These are phyloP conservation scores for Austroboletus eburneus DNA, from an alignment of 768 basidiomycete genomes.

Conservation along the genomic window DNA sequence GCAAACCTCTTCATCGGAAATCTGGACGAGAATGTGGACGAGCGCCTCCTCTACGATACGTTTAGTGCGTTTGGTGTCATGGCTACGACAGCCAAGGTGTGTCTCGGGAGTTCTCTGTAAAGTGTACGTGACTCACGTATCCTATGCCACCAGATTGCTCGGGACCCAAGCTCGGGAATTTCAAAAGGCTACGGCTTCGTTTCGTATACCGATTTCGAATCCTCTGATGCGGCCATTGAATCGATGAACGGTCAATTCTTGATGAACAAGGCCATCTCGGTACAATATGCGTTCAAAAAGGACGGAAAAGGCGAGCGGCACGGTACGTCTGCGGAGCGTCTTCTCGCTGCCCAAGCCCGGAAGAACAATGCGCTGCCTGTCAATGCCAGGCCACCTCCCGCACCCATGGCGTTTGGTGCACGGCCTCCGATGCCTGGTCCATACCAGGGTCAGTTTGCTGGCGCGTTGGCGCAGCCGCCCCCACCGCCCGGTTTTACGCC, in stretches of 20 bases:
- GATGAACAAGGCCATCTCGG: conserved; percentile 96
- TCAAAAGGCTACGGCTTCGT: conserved; percentile 99
- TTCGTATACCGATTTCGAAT: conserved; percentile 95
- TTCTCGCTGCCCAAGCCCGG: conserved; percentile 91
- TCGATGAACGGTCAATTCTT: conserved; percentile 97
- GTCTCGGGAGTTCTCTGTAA: conserved; percentile 8
- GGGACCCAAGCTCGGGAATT: conserved; percentile 76
- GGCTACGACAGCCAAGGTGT: conserved; percentile 83
- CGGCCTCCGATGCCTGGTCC: conserved; percentile 66
- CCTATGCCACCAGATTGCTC: conserved; percentile 63
- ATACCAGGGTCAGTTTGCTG: conserved; percentile 92
- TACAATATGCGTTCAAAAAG: conserved; percentile 99
- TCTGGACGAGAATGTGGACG: conserved; percentile 93
- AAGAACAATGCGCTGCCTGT: conserved; percentile 91
- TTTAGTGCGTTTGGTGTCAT: conserved; percentile 94
- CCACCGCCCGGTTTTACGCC: conserved; percentile 78
- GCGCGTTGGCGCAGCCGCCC: conserved; percentile 75
- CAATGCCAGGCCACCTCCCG: conserved; percentile 68
- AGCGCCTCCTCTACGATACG: conserved; percentile 87
- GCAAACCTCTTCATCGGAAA: conserved; percentile 97
- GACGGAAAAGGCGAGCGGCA: conserved; percentile 98
- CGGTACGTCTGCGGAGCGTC: conserved; percentile 93
- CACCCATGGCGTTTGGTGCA: conserved; percentile 67
- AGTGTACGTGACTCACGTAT: conserved; percentile 1
- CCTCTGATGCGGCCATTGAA: conserved; percentile 93